Base-by-base conservation (phyloP, 164 flowering plant genomes). In the Sedum album region DNA sequence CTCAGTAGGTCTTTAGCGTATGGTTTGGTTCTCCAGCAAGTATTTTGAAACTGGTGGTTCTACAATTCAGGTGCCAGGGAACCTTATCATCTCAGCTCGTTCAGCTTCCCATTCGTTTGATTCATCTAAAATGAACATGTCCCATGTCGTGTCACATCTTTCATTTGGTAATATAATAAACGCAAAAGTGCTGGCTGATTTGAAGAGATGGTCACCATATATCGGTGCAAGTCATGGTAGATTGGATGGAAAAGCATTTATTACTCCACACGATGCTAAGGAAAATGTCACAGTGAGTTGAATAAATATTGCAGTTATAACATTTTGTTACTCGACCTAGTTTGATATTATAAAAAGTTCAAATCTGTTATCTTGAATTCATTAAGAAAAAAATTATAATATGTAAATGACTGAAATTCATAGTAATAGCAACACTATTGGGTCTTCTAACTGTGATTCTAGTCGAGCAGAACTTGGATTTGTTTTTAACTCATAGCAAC, bases 61-160 rank as follows among this genome's bases (percentile, higher is more conserved):
- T 31, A 57, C 35, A 62, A 73, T 35, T 75, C 88, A 95, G 99
- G 99, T 95, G 74, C 99, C 99, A 17, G 99, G 99, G 62, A 85
- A 84, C 79, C 96, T 95, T 70, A 80, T 95, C 20, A 73, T 95
- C 62, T 84, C 97, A 68, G 97, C 99, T 72, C 95, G 75, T 66
- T 95, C 97, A 31, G 90, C 79, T 68, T 64, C 90, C 33, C 99
- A 95, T 81, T 95, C 99, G 1, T 95, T 95, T 79, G 97, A 95
- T 81, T 70, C 89, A 71, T 81, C 99, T 74, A 82, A 81, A 73
- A 87, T 95, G 89, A 95, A 95, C 75, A 83, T 95, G 89, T 95
- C 97, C 20, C 99, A 92, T 79, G 79, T 85, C 48, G 78, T 92
- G 66, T 75, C 86, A 63, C 88, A 88, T 79, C 78, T 95, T 73